Percentiles rank a stretch among this genome's conserved stretches.
phyloP scores from a whole-genome alignment of 495 filamentous ascomycete genomes.

The Hypoxylon cercidicola region DNA sequence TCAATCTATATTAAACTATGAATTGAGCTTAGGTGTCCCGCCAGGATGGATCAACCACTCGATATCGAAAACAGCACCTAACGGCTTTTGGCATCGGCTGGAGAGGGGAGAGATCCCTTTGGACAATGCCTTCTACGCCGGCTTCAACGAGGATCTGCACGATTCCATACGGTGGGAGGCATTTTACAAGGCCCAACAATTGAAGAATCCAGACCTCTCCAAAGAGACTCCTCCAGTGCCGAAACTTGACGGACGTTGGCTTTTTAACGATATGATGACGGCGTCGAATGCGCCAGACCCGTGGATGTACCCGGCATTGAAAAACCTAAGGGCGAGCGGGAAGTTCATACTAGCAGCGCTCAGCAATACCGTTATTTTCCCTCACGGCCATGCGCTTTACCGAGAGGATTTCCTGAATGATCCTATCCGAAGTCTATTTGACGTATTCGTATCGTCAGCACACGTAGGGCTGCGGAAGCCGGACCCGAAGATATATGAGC shows the following conservation, averaged over 20 bases:
- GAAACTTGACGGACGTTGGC: constrained; percentile 75
- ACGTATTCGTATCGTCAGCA: constrained; percentile 84
- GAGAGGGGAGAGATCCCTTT: constrained; percentile 80
- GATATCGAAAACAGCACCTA: constrained; percentile 79
- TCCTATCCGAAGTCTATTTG: constrained; percentile 71
- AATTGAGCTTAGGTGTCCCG: constrained; percentile 76
- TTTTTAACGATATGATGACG: constrained; percentile 96
- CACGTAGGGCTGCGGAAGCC: constrained; percentile 92
- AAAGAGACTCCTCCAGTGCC: constrained; percentile 71
- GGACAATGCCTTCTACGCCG: constrained; percentile 77
- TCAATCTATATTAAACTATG: constrained; percentile 91
- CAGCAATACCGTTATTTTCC: constrained; percentile 88
- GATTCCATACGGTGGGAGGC: constrained; percentile 70
- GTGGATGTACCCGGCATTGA: constrained; percentile 87
- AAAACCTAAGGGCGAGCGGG: constrained; percentile 69
- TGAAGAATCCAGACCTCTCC: constrained; percentile 47
- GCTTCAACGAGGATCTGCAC: constrained; percentile 79
- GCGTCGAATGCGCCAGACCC: constrained; percentile 76
- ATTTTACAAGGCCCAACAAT: constrained; percentile 53
- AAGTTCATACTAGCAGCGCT: constrained; percentile 81
- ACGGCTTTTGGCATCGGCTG: constrained; percentile 86
- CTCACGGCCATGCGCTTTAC: constrained; percentile 68
- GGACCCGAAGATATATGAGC: constrained; percentile 79
- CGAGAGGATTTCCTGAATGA: constrained; percentile 49
- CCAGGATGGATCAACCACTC: constrained; percentile 90